Evolutionary conservation across 306 rosid species (phyloP).

Genomic region (Pyrus communis): DNA sequence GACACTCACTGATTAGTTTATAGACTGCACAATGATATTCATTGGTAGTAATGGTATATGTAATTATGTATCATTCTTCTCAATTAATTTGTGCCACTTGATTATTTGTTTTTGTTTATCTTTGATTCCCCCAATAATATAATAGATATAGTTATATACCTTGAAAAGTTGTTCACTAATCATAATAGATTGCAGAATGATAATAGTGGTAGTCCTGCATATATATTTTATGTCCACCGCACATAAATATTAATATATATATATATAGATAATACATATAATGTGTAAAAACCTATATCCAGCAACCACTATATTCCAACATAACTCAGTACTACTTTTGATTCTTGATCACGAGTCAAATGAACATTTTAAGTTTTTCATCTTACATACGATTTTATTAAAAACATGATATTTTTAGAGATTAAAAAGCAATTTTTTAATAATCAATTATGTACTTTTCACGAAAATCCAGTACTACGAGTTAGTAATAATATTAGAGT

Average conservation of each 20-base stretch:
- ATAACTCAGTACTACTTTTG: not conserved
- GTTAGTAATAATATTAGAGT: not conserved
- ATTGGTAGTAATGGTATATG: not conserved
- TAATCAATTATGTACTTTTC: conserved; percentile 8
- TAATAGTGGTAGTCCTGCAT: not conserved
- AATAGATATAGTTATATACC: not conserved
- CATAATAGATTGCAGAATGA: too few species aligned
- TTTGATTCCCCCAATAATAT: not conserved
- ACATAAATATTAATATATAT: too few species aligned
- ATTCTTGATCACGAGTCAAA: not conserved
- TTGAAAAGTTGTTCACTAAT: not conserved
- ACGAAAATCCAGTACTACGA: not conserved
- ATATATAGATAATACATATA: too few species aligned
- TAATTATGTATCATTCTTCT: too few species aligned
- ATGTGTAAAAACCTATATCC: too few species aligned
- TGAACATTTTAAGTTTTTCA: too few species aligned
- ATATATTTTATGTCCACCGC: too few species aligned
- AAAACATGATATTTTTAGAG: too few species aligned
- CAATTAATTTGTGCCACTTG: not conserved
- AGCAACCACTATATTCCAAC: too few species aligned
- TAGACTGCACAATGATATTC: not conserved
- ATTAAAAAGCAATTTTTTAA: too few species aligned
- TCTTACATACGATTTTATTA: too few species aligned
- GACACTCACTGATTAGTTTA: not conserved
- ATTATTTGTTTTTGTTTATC: too few species aligned